These are phyloP conservation scores for Violaceomyces palustris DNA, from an alignment of 1,284 basidiomycete species.

Conservation along the genomic window DNA sequence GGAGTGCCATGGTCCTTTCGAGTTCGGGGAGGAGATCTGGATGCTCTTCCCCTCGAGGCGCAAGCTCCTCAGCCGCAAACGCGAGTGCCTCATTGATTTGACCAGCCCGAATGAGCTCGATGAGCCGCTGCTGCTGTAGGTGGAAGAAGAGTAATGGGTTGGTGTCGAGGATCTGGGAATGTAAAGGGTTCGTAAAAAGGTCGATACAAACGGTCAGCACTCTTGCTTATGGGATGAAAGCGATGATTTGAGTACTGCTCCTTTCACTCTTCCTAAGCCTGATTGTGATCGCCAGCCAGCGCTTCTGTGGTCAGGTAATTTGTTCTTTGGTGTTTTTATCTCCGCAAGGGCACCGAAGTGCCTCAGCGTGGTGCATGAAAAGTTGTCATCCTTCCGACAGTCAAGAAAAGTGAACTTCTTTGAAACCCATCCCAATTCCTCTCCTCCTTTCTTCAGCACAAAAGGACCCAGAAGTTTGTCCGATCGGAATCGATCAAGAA, in stretches of 20 bases:
- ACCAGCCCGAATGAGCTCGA: slow-evolving; percentile 84
- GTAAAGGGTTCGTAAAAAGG: too few relatives aligned
- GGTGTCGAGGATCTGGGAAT: slow-evolving; percentile 79
- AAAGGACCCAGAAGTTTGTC: too few relatives aligned
- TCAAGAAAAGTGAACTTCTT: too few relatives aligned
- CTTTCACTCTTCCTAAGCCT: too few relatives aligned
- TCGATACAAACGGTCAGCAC: too few relatives aligned
- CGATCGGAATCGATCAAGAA: too few relatives aligned
- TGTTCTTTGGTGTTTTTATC: slow-evolving; percentile 13
- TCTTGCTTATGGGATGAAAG: neutral
- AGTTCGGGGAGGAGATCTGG: slow-evolving; percentile 87
- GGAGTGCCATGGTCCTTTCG: slow-evolving; percentile 88
- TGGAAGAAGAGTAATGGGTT: slow-evolving; percentile 86
- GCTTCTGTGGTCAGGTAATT: too few relatives aligned
- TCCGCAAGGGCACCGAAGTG: slow-evolving; percentile 32
- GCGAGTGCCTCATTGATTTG: slow-evolving; percentile 72
- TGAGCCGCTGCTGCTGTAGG: slow-evolving; percentile 86
- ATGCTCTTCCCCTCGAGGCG: slow-evolving; percentile 87
- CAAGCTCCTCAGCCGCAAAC: slow-evolving; percentile 89
- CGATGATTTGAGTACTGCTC: too few relatives aligned
- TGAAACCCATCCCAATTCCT: too few relatives aligned
- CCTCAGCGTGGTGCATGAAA: slow-evolving; percentile 96
- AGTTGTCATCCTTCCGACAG: slow-evolving; percentile 55
- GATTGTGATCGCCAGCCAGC: too few relatives aligned
- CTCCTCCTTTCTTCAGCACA: too few relatives aligned